These are phyloP conservation scores for Dendrobium catenatum DNA, from an alignment of 106 monocot genomes.

Conservation along the genomic window DNA sequence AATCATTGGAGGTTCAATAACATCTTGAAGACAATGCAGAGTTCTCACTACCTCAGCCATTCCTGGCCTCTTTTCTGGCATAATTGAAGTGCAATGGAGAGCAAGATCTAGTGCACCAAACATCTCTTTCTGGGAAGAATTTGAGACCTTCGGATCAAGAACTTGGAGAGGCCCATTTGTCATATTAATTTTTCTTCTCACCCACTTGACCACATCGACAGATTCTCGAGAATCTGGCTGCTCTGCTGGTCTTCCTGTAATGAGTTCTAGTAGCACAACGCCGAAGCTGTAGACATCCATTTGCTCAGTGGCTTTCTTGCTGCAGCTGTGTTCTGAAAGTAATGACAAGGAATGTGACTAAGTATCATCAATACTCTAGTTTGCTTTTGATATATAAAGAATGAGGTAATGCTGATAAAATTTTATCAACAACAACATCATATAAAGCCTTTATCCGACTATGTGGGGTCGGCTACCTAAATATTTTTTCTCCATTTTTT, in stretches of 20 bases:
- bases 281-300: constrained; percentile 78
- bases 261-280: constrained; percentile 58
- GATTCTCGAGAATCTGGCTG: constrained; percentile 40
- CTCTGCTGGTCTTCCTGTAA: constrained; percentile 48
- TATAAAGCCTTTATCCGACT: no score
- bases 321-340: constrained; percentile 34
- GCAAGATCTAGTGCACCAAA: constrained; percentile 41
- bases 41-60: constrained; percentile 51
- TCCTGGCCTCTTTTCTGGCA: constrained; percentile 58
- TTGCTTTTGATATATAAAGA: no score
- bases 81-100: constrained; percentile 48
- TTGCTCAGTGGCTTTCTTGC: constrained; percentile 47
- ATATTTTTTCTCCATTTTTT: no score
- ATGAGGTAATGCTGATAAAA: no score
- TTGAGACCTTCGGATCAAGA: constrained; percentile 38
- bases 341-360: neutral
- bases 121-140: constrained; percentile 31
- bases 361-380: no score
- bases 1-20: neutral
- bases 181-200: constrained; percentile 53
- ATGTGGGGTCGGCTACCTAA: no score
- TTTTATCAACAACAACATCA: no score
- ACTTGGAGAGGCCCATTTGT: constrained; percentile 28
- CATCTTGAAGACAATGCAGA: constrained; percentile 25
- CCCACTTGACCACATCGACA: constrained; percentile 60